Evolutionary conservation across 805 yeast genomes (phyloP).

Genomic region (Candida broadrunensis): DNA sequence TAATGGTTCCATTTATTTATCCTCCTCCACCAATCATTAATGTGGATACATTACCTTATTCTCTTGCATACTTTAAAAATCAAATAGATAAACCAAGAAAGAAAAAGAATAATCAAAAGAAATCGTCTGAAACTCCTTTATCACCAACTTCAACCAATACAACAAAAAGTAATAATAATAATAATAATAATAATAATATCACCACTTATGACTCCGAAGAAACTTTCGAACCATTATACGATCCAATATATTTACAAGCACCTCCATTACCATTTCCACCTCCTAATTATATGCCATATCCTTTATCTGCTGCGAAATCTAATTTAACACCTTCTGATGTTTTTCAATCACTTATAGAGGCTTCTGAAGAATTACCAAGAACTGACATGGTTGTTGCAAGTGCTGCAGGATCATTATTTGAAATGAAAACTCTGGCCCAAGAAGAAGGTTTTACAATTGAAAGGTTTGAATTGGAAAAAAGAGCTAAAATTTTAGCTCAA

Average conservation of each 20-base stretch:
- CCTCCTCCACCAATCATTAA: conserved; percentile 39
- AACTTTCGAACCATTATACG: background rate
- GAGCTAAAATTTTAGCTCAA: background rate
- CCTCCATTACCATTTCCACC: conserved; percentile 48
- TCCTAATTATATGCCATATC: conserved; percentile 43
- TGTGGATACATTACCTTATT: conserved; percentile 18
- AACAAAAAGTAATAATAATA: background rate
- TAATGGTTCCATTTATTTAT: conserved; percentile 42
- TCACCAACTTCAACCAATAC: background rate
- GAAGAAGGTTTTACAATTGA: conserved; percentile 28
- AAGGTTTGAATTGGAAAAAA: conserved; percentile 10
- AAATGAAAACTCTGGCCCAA: conserved; percentile 29
- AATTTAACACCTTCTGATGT: conserved; percentile 35
- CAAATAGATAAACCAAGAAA: background rate
- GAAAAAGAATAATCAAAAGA: background rate
- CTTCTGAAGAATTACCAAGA: conserved; percentile 34
- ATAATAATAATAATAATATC: background rate
- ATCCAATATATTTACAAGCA: conserved; percentile 10
- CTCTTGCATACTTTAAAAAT: conserved; percentile 11
- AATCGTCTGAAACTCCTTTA: background rate
- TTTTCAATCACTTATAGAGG: conserved; percentile 32
- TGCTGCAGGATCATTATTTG: conserved; percentile 43
- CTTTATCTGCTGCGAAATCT: conserved; percentile 33
- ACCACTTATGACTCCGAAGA: background rate
- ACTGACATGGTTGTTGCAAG: conserved; percentile 45